Base-by-base conservation (phyloP, 495 filamentous ascomycete species). In the Penicillium bialowiezense region DNA sequence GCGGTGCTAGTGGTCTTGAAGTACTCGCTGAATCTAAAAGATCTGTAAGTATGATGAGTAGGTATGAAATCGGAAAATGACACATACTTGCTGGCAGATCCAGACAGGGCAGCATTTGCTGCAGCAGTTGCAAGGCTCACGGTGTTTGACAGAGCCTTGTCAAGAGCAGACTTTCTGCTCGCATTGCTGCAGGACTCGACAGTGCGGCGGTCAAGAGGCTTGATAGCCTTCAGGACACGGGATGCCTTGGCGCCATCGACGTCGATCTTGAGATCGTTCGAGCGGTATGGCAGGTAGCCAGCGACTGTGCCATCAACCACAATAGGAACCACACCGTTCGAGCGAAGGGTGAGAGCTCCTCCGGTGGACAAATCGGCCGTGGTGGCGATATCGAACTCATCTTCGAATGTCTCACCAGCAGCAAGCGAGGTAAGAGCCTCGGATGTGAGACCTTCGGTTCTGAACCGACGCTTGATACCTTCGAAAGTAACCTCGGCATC, bases 381-480 rank as follows among this genome's bases (percentile, higher is more conserved):
- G 26, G 69, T 61, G 5, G 81, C 82, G 43, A 82, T 69, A 50
- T 86, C 69, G 52, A 86, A 79, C 33, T 71, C 78, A 40, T 79
- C 65, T 40, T 79, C 75, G 21, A 82, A 62, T 24, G 71, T 75
- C 49, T 78, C 70, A 19, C 83, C 83, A 32, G 78, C 73, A 14
- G 59, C 71, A 43, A 87, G 72, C n/a, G 71, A 67, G 42, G 76
- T 73, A 62, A 86, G 81, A 36, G 75, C 71, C 23, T 81, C 77
- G 28, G 68, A 56, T 2, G 56, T 64, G 29, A 86, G 71, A 3
- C 64, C 70, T 12, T 63, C 50, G 23, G 65, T 71, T 35, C 67
- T 60, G 41, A 85, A 56, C 17, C 69, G 76, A 37, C 75, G 65
- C 41, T 71, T 73, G 60, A 87, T 72, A 15, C 84, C 84, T 37